phyloP scores from a whole-genome alignment of 805 yeast genomes.

The Pichia heedii region DNA sequence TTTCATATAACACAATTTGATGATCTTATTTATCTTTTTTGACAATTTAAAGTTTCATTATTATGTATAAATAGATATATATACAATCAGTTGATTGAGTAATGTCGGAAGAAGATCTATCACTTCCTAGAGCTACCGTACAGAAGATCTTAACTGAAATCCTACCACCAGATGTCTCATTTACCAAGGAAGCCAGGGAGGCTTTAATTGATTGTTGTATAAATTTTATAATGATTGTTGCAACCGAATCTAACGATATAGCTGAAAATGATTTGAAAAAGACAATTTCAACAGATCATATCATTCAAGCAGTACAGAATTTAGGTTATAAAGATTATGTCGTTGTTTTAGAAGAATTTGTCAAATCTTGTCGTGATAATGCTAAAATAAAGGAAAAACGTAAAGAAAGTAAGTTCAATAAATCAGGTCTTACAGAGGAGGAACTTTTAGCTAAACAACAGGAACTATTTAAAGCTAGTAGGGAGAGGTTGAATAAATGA shows the following conservation, averaged over 20 bases:
- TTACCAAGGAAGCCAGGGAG: slow-evolving; percentile 89
- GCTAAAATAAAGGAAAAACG: slow-evolving; percentile 75
- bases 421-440: slow-evolving; percentile 86
- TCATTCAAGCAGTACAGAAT: slow-evolving; percentile 77
- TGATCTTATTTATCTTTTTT: too few species aligned
- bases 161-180: slow-evolving; percentile 77
- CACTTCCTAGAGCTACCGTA: slow-evolving; percentile 66
- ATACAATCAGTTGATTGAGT: too few species aligned
- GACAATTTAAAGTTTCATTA: too few species aligned
- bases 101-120: slow-evolving; percentile 25
- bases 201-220: slow-evolving; percentile 94
- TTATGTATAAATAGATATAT: too few species aligned
- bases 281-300: slow-evolving; percentile 95
- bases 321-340: slow-evolving; percentile 82
- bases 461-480: slow-evolving; percentile 61
- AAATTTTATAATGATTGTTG: slow-evolving; percentile 88
- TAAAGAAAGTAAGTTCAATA: slow-evolving; percentile 86
- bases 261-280: slow-evolving; percentile 95
- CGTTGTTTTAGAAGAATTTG: slow-evolving; percentile 68
- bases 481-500: slow-evolving; percentile 27
- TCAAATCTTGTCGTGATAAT: slow-evolving; percentile 80
- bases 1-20: too few species aligned
- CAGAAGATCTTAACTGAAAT: slow-evolving; percentile 91
- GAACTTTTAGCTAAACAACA: slow-evolving; percentile 89
- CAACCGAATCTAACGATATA: slow-evolving; percentile 90